phyloP scores from a whole-genome alignment of 768 basidiomycete species.

The Agaricus blazei region DNA sequence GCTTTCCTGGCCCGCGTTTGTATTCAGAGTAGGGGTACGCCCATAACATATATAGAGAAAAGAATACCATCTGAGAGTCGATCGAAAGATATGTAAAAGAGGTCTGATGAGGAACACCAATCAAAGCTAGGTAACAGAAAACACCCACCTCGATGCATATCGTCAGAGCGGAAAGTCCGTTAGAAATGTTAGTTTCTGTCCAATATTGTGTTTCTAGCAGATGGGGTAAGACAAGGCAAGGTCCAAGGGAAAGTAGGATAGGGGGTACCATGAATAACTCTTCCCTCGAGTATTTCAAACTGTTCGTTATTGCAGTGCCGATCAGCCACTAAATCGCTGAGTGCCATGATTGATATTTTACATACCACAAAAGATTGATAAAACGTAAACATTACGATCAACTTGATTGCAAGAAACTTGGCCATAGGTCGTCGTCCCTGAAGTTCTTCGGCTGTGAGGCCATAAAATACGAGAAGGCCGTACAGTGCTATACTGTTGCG shows the following conservation, averaged over 20 bases:
- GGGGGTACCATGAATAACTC: constrained; percentile 60
- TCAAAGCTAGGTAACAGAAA: background rate
- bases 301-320: constrained; percentile 19
- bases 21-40: constrained; percentile 77
- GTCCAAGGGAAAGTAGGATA: background rate
- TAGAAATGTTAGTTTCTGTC: constrained; percentile 79
- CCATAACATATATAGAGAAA: constrained; percentile 76
- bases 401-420: constrained; percentile 85
- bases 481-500: constrained; percentile 72
- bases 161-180: constrained; percentile 78
- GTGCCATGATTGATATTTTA: background rate
- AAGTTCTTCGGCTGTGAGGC: constrained; percentile 77
- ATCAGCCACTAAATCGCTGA: background rate
- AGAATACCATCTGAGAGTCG: constrained; percentile 69
- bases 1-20: constrained; percentile 28
- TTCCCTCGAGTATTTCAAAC: constrained; percentile 62
- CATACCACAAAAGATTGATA: constrained; percentile 77
- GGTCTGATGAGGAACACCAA: constrained; percentile 3
- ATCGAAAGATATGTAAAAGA: background rate
- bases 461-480: constrained; percentile 81
- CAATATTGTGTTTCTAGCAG: constrained; percentile 66
- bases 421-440: constrained; percentile 67
- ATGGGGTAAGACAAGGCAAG: background rate
- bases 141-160: constrained; percentile 73
- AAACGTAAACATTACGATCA: constrained; percentile 85